A percentile compares a stretch with the other conserved stretches of the same genome.
phyloP scores from a whole-genome alignment of 1,284 basidiomycete genomes.

The Cutaneotrichosporon sp. region DNA sequence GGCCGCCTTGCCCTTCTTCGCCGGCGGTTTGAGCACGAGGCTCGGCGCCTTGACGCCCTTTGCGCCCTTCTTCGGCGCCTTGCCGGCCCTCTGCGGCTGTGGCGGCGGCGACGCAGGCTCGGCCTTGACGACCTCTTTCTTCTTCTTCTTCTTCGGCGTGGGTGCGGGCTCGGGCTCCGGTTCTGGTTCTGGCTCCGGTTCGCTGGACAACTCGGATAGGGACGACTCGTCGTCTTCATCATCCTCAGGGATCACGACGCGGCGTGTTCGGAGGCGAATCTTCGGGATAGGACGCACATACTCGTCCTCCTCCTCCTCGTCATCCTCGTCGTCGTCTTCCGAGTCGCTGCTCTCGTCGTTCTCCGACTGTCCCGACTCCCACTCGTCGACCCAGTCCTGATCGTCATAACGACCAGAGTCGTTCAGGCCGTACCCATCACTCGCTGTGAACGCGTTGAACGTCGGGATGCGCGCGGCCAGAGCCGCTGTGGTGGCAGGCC shows the following conservation, averaged over 20 bases:
- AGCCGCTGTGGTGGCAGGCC: slow-evolving; percentile 38
- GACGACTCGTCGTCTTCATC: slow-evolving; percentile 35
- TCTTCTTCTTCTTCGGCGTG: slow-evolving; percentile 25
- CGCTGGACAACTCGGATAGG: slow-evolving; percentile 34
- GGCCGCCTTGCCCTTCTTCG: slow-evolving; percentile 20
- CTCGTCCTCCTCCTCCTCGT: slow-evolving; percentile 28
- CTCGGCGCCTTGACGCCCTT: slow-evolving; percentile 28
- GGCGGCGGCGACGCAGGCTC: slow-evolving; percentile 6
- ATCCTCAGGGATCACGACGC: slow-evolving; percentile 9
- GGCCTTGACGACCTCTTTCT: slow-evolving; percentile 19
- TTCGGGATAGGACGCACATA: slow-evolving; percentile 15
- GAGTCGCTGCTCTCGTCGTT: slow-evolving; percentile 34
- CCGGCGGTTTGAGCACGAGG: slow-evolving; percentile 24
- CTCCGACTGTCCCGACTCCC: slow-evolving; percentile 32
- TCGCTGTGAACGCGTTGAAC: slow-evolving; percentile 51
- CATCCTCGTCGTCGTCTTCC: slow-evolving; percentile 32
- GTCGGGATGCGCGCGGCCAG: slow-evolving; percentile 39
- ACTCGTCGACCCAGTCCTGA: slow-evolving; percentile 29
- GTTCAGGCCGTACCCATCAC: slow-evolving; percentile 40
- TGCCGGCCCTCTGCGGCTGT: slow-evolving; percentile 9
- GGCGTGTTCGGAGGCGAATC: slow-evolving; percentile 19
- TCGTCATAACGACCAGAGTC: slow-evolving; percentile 28
- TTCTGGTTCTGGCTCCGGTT: slow-evolving; percentile 20
- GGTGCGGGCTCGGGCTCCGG: slow-evolving; percentile 8
- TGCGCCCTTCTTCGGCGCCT: slow-evolving; percentile 19